Evolutionary conservation across 305 asterid genomes (phyloP), one percentile per base, ranked within the genome.

Genomic region (Solanum chacoense): DNA sequence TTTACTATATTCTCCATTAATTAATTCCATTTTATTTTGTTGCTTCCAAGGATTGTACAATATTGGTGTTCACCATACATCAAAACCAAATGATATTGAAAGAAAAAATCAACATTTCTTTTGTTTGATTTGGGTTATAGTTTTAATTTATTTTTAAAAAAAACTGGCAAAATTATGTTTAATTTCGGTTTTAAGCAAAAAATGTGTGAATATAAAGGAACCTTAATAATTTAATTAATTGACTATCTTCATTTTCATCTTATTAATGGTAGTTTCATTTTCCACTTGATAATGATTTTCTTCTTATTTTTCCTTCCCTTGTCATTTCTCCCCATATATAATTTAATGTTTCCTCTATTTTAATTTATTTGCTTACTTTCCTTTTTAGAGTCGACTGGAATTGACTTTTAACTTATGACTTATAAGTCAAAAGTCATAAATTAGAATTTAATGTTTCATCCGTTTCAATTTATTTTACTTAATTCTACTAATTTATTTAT

Each of bases 361-460:
- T 5, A 11, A 11, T 65, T 65, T n/a, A 4, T 22, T 63, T 22
- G 0, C 0, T 63, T 10, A n/a, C 31, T 65, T 65, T 4, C 0
- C 13, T 20, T 65, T 10, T 65, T 24, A 65, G 6, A n/a, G 2
- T 9, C 7, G 0, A 0, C 2, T 65, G 1, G 0, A 5, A n/a
- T 65, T 11, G 7, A n/a, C 7, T n/a, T n/a, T 65, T 24, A 0
- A 65, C 31, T 65, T n/a, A n/a, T 65, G 7, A 22, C 6, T 22
- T 8, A 63, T 22, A 63, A 63, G 6, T 8, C 6, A 22, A 63
- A 63, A 59, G 6, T 63, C 28, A 63, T 8, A 20, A 20, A 1
- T 63, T 63, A 8, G 0, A 63, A 63, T 22, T 22, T 63, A 63
- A 63, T 63, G 8, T 24, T 65, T 0, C 16, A 5, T n/a, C 1